Conservation (phyloP, 2,329 filamentous ascomycete genomes). For the Botrytis squamosa region DNA sequence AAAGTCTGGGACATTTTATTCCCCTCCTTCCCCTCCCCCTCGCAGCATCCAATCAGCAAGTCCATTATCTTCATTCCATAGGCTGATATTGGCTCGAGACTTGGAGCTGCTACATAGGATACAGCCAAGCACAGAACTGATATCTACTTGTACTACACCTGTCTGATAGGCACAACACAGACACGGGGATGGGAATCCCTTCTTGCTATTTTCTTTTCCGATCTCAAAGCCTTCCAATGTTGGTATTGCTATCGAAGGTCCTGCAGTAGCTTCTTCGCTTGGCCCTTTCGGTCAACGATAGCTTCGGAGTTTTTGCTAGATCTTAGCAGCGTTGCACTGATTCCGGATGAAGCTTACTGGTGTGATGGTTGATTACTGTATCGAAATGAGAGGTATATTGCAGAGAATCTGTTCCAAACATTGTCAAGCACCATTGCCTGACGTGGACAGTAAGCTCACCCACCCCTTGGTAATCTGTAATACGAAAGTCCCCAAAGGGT, state of each 20-base stretch:
- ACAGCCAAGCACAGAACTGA: conserved; percentile 3
- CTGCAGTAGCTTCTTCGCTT: conserved; percentile 7
- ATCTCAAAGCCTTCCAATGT: neutral
- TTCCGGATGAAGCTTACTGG: neutral
- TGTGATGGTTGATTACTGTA: neutral
- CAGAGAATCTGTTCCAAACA: neutral
- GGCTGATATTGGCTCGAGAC: neutral
- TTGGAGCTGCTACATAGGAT: neutral
- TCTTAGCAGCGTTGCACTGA: neutral
- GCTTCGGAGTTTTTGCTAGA: conserved; percentile 1
- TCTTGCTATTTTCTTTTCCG: neutral
- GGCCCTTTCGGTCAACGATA: neutral
- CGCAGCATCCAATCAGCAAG: neutral
- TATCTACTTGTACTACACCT: neutral
- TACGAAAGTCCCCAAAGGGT: neutral
- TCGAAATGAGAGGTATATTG: conserved; percentile 2
- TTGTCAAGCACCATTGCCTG: neutral
- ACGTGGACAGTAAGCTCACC: conserved; percentile 16
- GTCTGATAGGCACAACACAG: neutral
- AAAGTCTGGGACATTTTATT: neutral
- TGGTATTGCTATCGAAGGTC: neutral
- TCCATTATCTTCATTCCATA: neutral
- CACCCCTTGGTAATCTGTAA: neutral
- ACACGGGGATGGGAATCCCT: neutral
- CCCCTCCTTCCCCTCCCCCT: neutral